Conservation (phyloP, 177 flowering plant species). For the Vitis hybrid region DNA sequence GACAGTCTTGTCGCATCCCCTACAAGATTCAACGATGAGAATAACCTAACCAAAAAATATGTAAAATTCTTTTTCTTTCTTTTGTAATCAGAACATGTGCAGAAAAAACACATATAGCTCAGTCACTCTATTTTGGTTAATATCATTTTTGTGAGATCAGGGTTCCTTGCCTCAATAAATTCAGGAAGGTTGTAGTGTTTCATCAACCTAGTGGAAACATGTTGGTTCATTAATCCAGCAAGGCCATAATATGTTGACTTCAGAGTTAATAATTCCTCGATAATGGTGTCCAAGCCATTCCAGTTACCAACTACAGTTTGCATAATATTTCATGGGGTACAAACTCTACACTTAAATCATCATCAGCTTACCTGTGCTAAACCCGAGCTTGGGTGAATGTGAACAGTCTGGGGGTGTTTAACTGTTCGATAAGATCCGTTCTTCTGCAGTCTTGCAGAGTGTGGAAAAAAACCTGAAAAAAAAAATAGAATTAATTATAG, state of each 20-base stretch:
- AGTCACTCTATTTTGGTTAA: too few species aligned
- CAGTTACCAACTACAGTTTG: background rate
- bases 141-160: background rate
- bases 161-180: too few species aligned
- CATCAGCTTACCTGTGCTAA: conserved; percentile 60
- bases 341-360: background rate
- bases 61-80: too few species aligned
- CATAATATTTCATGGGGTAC: background rate
- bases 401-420: conserved; percentile 84
- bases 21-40: too few species aligned
- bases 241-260: too few species aligned
- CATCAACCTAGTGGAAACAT: too few species aligned
- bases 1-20: too few species aligned
- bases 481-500: conserved; percentile 2
- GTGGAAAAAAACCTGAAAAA: conserved; percentile 79
- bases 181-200: too few species aligned
- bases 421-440: conserved; percentile 84
- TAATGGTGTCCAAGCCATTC: background rate
- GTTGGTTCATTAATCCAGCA: too few species aligned
- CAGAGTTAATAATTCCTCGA: background rate
- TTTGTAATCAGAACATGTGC: too few species aligned
- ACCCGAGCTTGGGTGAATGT: conserved; percentile 94
- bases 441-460: conserved; percentile 80
- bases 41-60: too few species aligned
- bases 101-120: too few species aligned